These are phyloP conservation scores for Erodium texanum DNA, from an alignment of 441 rosid genomes.

Conservation along the genomic window DNA sequence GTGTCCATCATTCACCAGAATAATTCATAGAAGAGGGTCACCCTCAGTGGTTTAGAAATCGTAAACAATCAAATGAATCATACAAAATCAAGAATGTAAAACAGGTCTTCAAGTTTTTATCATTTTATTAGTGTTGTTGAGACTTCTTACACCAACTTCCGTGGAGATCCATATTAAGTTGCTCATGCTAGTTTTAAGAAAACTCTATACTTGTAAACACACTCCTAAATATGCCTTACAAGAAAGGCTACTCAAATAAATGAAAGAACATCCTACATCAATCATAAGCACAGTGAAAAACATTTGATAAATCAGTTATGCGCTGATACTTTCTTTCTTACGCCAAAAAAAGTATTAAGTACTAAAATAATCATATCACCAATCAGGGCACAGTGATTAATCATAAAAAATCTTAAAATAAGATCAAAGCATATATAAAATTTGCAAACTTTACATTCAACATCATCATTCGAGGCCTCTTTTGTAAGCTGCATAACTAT, in stretches of 20 bases:
- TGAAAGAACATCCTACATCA: background rate
- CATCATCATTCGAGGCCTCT: slow-evolving; percentile 65
- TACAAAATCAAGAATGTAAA: background rate
- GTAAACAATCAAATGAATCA: background rate
- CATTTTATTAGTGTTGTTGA: background rate
- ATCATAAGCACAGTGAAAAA: background rate
- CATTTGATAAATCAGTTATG: background rate
- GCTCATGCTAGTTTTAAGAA: background rate
- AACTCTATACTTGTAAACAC: background rate
- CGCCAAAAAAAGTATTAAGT: background rate
- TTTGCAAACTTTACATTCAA: slow-evolving; percentile 53
- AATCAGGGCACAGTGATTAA: background rate
- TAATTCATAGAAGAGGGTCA: background rate
- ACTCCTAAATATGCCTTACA: background rate
- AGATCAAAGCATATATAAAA: slow-evolving; percentile 9
- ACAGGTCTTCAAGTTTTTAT: background rate
- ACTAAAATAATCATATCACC: background rate
- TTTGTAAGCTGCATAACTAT: slow-evolving; percentile 66
- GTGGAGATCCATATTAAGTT: background rate
- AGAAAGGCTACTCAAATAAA: background rate
- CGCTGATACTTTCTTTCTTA: background rate
- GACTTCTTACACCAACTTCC: background rate
- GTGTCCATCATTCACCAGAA: background rate
- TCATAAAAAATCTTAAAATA: background rate
- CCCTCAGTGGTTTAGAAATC: background rate